phyloP scores from a whole-genome alignment of 495 filamentous ascomycete genomes.

The Daldinia decipiens region DNA sequence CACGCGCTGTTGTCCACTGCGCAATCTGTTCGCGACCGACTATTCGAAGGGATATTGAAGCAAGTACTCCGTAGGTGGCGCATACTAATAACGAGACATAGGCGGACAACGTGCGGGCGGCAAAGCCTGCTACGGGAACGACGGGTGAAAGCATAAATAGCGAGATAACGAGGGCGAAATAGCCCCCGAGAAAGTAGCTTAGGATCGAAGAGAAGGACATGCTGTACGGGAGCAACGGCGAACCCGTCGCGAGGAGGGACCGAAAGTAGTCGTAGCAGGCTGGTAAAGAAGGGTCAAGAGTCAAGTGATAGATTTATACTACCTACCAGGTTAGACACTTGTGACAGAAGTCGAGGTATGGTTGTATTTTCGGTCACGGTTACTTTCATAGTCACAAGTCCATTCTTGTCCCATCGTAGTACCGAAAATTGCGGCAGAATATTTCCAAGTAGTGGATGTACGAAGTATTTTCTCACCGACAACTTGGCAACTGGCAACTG shows the following conservation, averaged over 20 bases:
- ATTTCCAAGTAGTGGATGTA: slow-evolving; percentile 6
- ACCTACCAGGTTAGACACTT: too few relatives aligned
- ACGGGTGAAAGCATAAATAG: slow-evolving; percentile 66
- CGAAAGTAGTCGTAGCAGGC: neutral
- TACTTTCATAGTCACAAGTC: slow-evolving; percentile 40
- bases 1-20: slow-evolving; percentile 84
- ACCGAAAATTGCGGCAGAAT: slow-evolving; percentile 4
- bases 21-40: slow-evolving; percentile 76
- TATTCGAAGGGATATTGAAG: slow-evolving; percentile 75
- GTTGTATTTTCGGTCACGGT: slow-evolving; percentile 22
- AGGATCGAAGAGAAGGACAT: slow-evolving; percentile 55
- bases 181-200: slow-evolving; percentile 66
- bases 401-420: slow-evolving; percentile 27
- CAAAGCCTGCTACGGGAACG: slow-evolving; percentile 69
- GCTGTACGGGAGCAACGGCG: slow-evolving; percentile 29
- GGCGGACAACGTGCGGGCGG: slow-evolving; percentile 75
- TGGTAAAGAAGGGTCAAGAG: slow-evolving; percentile 6
- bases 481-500: slow-evolving; percentile 15
- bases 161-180: slow-evolving; percentile 66
- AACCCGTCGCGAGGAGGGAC: slow-evolving; percentile 8
- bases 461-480: slow-evolving; percentile 43
- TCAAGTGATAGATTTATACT: slow-evolving; percentile 17
- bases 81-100: slow-evolving; percentile 72
- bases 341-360: slow-evolving; percentile 11
- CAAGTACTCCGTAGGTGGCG: slow-evolving; percentile 81